phyloP scores from a whole-genome alignment of 139 green algal genomes.

The Asterochloris erici region DNA sequence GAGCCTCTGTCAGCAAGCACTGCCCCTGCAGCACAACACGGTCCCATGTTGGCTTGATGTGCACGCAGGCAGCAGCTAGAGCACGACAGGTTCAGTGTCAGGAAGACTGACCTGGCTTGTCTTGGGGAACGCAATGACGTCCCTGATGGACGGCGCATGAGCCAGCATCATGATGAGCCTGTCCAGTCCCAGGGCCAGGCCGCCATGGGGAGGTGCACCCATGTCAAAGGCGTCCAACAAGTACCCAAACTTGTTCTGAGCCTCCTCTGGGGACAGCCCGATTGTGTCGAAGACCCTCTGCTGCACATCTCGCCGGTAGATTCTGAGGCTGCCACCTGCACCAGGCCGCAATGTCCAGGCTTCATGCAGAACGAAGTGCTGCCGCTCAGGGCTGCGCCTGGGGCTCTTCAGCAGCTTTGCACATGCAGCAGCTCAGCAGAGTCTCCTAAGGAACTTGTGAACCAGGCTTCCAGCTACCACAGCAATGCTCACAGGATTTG shows the following conservation, averaged over 20 bases:
- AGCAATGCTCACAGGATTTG: no score
- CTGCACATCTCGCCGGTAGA: slow-evolving; percentile 91
- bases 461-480: no score
- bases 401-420: neutral
- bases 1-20: slow-evolving; percentile 84
- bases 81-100: neutral
- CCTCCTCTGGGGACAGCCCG: slow-evolving; percentile 77
- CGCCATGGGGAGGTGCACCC: slow-evolving; percentile 92
- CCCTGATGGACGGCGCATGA: slow-evolving; percentile 77
- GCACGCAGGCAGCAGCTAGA: neutral
- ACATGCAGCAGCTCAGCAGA: no score
- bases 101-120: slow-evolving; percentile 63
- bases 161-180: slow-evolving; percentile 92
- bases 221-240: slow-evolving; percentile 77
- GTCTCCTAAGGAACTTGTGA: no score
- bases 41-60: neutral
- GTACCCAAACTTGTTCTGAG: slow-evolving; percentile 79
- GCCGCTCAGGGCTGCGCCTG: neutral
- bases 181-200: slow-evolving; percentile 93
- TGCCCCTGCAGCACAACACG: slow-evolving; percentile 36
- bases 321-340: slow-evolving; percentile 85
- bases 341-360: neutral
- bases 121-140: slow-evolving; percentile 99
- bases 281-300: slow-evolving; percentile 88
- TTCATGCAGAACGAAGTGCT: neutral